Percentiles rank a stretch among this genome's conserved stretches.
Evolutionary conservation across 441 rosid species (phyloP).

Genomic region (Euphorbia celastroides): DNA sequence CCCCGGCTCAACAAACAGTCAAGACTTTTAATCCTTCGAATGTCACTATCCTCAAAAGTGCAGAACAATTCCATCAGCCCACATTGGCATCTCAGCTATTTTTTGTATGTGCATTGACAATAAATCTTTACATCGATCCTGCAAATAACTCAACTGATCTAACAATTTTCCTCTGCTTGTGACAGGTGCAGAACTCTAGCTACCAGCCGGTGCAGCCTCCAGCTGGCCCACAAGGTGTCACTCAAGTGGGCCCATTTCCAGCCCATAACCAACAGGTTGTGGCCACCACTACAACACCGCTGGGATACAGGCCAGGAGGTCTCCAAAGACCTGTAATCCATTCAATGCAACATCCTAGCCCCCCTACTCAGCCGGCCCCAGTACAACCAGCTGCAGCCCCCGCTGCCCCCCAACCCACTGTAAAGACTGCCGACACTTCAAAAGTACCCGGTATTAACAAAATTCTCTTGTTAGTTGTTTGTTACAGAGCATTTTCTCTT

Average conservation of each 20-base stretch:
- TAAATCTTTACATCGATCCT: constrained; percentile 12
- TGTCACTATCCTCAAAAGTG: constrained; percentile 71
- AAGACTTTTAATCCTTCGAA: constrained; percentile 85
- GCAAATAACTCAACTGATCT: constrained; percentile 10
- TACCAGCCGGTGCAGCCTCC: constrained; percentile 53
- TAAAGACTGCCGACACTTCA: constrained; percentile 85
- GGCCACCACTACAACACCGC: constrained; percentile 49
- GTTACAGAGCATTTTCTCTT: background rate
- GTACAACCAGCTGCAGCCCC: constrained; percentile 54
- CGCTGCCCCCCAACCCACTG: constrained; percentile 83
- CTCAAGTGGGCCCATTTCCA: constrained; percentile 52
- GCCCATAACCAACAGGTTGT: constrained; percentile 50
- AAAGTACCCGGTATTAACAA: constrained; percentile 72
- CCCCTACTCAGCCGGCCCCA: constrained; percentile 60
- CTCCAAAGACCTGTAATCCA: constrained; percentile 64
- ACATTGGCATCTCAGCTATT: constrained; percentile 73
- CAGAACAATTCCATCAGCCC: constrained; percentile 86
- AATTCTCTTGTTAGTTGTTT: background rate
- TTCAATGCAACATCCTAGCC: constrained; percentile 69
- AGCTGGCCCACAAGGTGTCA: constrained; percentile 43
- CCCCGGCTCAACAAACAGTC: constrained; percentile 43
- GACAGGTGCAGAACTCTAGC: constrained; percentile 55
- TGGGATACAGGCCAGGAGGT: constrained; percentile 68
- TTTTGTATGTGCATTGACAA: constrained; percentile 49
- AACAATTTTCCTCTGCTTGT: constrained; percentile 22